Evolutionary conservation across 2,329 filamentous ascomycete species (phyloP), one percentile per base, ranked within the genome.

Genomic region (Corniculantispora saksenae): DNA sequence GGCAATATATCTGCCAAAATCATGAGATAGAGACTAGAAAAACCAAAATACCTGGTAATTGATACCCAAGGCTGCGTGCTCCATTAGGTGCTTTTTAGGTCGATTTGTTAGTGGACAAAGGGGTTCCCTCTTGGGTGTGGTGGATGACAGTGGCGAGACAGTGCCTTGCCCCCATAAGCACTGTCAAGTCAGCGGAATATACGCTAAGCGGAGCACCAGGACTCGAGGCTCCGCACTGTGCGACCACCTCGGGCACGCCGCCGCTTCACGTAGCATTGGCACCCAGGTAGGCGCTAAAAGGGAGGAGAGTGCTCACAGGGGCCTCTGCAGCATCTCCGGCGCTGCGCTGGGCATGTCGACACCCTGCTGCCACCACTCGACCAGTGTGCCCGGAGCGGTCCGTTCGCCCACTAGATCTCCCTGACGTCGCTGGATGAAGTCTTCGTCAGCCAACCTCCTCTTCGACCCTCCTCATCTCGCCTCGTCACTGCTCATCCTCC

Each of bases 371-470:
- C 58, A 53, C 57, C 27, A 35, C 48, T 48, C 47, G 29, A 53
- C 57, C 27, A 35, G 35, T 48, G 51, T 59, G 21, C 19, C 43
- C 62, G 55, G 54, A 35, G 56, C 56, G 63, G 63, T 54, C 63
- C 63, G 63, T 64, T 64, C 63, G 50, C 63, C 45, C 61, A 63
- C 56, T 60, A 48, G 27, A 54, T 56, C 63, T 64, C 63, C 63
- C 63, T 64, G 56, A 59, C 63, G 47, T 64, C 56, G 63, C 48
- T 53, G 45, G 40, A 53, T 40, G 53, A 58, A 64, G 56, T 54
- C 63, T 60, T 64, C 55, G 47, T 64, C 63, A 59, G 63, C 63
- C 63, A 64, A 64, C 63, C 63, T 64, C 63, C 63, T 64, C 61
- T 23, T 47, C 63, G 15, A 40, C 32, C 23, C 48, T 54, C 40